These are phyloP conservation scores for Astrephomene gubernaculifera DNA, from an alignment of 139 green algal species.

Conservation along the genomic window DNA sequence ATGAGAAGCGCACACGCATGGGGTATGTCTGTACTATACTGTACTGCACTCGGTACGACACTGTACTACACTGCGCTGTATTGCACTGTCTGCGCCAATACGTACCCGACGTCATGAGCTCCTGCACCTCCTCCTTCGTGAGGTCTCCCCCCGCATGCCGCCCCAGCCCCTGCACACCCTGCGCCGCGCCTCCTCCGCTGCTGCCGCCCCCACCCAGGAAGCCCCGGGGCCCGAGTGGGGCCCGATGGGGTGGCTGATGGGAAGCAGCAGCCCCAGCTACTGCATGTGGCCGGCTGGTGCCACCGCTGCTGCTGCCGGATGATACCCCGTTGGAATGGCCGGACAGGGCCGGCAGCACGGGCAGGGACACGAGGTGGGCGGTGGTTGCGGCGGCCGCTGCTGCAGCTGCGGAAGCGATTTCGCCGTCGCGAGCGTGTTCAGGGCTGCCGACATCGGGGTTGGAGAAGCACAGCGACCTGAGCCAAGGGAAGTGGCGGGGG, in stretches of 20 bases:
- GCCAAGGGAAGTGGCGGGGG: neutral
- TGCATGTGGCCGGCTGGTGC: neutral
- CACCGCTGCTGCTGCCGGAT: too few relatives aligned
- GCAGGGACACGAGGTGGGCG: neutral
- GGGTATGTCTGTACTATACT: too few relatives aligned
- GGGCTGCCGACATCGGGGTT: neutral
- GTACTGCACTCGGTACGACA: too few relatives aligned
- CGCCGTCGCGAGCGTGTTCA: neutral
- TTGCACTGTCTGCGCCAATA: too few relatives aligned
- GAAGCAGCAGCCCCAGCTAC: too few relatives aligned
- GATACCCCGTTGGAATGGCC: too few relatives aligned
- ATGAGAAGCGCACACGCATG: too few relatives aligned
- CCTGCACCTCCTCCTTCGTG: neutral
- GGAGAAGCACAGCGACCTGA: slow-evolving; percentile 26
- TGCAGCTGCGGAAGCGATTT: neutral
- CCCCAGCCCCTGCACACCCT: neutral
- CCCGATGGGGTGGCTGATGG: too few relatives aligned
- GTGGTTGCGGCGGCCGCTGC: neutral
- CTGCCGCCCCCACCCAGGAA: neutral
- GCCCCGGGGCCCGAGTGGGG: neutral
- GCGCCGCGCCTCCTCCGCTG: neutral
- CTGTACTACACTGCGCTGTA: too few relatives aligned
- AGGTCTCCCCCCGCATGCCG: neutral
- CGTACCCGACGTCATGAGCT: slow-evolving; percentile 14
- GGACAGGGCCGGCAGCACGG: neutral